Conservation (phyloP, 2,329 filamentous ascomycete species). For the Nigrograna mackinnonii region DNA sequence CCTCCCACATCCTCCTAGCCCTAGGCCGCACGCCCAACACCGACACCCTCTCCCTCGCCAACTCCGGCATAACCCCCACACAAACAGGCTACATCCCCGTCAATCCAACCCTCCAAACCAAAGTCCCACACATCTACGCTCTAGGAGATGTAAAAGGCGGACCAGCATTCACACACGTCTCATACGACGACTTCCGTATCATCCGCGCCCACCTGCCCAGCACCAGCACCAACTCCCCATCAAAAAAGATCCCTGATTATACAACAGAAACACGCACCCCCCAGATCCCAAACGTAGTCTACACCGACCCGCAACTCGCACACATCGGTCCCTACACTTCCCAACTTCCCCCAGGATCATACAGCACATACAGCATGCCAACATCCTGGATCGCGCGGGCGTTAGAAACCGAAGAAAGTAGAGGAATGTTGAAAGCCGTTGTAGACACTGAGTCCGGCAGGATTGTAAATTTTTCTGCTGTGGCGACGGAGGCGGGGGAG, state of each 20-base stretch:
- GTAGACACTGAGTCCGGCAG: no score
- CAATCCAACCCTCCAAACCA: slow-evolving; percentile 51
- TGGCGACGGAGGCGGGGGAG: no score
- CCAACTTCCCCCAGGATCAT: no score
- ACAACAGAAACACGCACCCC: slow-evolving; percentile 18
- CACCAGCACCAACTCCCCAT: background rate
- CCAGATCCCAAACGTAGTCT: slow-evolving; percentile 54
- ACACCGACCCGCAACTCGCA: slow-evolving; percentile 58
- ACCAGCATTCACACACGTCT: slow-evolving; percentile 60
- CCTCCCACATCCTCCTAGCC: slow-evolving; percentile 56
- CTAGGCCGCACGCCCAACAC: slow-evolving; percentile 57
- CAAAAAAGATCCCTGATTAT: background rate
- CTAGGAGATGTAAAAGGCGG: slow-evolving; percentile 58
- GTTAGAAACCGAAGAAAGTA: no score
- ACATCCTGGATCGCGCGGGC: no score
- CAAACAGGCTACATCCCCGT: slow-evolving; percentile 49
- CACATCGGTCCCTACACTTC: no score
- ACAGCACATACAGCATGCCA: no score
- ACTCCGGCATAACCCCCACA: slow-evolving; percentile 47
- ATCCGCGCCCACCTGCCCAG: slow-evolving; percentile 50
- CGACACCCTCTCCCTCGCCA: slow-evolving; percentile 46
- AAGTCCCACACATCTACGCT: slow-evolving; percentile 48
- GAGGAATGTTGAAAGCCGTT: no score
- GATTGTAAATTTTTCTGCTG: no score
- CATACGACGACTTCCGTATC: slow-evolving; percentile 61